phyloP scores from a whole-genome alignment of 2,329 filamentous ascomycete species.

The Pezizomycotina sp. region DNA sequence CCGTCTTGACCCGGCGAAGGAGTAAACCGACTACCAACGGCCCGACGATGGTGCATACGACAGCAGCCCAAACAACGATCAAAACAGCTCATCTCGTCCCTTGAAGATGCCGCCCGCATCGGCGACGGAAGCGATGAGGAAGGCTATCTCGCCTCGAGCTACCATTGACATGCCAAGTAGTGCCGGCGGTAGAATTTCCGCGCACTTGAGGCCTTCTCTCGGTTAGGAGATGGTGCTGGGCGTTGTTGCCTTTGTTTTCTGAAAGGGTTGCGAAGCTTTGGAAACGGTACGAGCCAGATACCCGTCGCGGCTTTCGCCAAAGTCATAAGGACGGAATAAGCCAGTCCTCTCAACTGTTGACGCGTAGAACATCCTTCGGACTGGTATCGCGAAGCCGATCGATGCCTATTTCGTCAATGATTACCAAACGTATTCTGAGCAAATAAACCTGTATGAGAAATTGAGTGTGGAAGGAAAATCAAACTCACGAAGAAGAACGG shows the following conservation, averaged over 20 bases:
- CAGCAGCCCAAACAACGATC: conserved; percentile 40
- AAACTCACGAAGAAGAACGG: conserved; percentile 55
- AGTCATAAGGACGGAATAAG: conserved; percentile 57
- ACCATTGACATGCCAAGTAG: conserved; percentile 57
- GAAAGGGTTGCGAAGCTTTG: background rate
- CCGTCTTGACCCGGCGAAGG: conserved; percentile 27
- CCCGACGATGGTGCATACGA: conserved; percentile 39
- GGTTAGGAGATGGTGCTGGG: background rate
- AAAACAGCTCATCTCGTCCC: conserved; percentile 32
- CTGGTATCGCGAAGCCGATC: conserved; percentile 64
- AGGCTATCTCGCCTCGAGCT: conserved; percentile 63
- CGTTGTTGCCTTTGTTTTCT: conserved; percentile 8
- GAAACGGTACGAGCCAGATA: conserved; percentile 36
- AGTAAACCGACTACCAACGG: conserved; percentile 37
- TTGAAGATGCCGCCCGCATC: conserved; percentile 37
- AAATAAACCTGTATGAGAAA: too few species aligned
- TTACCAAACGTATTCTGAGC: too few species aligned
- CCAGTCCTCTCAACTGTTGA: conserved; percentile 54
- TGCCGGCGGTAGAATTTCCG: too few species aligned
- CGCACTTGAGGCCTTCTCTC: too few species aligned
- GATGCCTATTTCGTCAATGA: conserved; percentile 32
- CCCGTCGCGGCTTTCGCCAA: conserved; percentile 46
- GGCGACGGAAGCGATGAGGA: conserved; percentile 54
- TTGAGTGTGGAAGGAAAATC: too few species aligned
- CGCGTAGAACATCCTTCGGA: conserved; percentile 49